Evolutionary conservation across 768 basidiomycete genomes (phyloP).

Genomic region (Myochromella boudieri): DNA sequence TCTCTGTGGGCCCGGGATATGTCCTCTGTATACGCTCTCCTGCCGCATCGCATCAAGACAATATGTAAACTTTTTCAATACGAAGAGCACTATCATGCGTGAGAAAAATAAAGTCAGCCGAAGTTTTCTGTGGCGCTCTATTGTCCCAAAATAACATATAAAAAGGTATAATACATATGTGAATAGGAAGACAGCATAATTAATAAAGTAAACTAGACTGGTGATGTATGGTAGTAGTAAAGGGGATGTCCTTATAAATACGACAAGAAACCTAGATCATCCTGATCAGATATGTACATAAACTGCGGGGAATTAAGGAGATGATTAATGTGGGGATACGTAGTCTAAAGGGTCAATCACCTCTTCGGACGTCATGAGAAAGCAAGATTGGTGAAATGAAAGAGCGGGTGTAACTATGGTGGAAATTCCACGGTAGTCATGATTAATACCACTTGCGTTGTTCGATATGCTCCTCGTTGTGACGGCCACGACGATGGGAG

Average conservation of each 20-base stretch:
- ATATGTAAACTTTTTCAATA: too few relatives aligned
- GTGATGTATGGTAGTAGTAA: conserved; percentile 23
- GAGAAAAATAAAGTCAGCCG: too few relatives aligned
- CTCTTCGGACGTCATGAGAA: conserved; percentile 36
- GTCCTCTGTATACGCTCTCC: too few relatives aligned
- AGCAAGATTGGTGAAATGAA: conserved; percentile 39
- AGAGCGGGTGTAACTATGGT: conserved; percentile 40
- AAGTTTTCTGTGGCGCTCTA: too few relatives aligned
- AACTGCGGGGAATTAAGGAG: conserved; percentile 34
- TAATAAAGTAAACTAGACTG: conserved; percentile 21
- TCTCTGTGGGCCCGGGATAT: too few relatives aligned
- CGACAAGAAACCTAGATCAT: conserved; percentile 22
- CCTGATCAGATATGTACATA: conserved; percentile 31
- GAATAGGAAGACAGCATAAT: conserved; percentile 15
- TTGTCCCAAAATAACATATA: too few relatives aligned
- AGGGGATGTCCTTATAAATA: conserved; percentile 18
- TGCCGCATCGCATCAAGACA: too few relatives aligned
- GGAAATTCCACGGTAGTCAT: conserved; percentile 23
- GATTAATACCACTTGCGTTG: conserved; percentile 45
- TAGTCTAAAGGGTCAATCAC: conserved; percentile 29
- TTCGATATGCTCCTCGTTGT: conserved; percentile 40
- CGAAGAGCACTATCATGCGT: too few relatives aligned
- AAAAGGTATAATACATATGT: too few relatives aligned
- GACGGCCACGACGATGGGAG: conserved; percentile 45
- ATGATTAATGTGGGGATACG: conserved; percentile 32